Conservation (phyloP, 2,329 filamentous ascomycete genomes). For the Penicillium sp. region DNA sequence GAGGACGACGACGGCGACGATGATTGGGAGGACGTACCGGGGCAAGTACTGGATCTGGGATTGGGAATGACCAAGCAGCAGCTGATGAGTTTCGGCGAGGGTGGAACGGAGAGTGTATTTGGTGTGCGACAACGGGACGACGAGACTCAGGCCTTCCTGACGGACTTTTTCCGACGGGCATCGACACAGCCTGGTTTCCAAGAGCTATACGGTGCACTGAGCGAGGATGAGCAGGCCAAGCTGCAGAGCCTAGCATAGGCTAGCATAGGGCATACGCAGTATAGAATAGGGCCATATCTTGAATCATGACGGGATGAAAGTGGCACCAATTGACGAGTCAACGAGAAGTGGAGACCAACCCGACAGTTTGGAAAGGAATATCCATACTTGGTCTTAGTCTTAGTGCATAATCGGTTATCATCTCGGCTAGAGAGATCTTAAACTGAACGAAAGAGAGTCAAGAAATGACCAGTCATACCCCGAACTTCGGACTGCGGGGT, state of each 20-base stretch:
- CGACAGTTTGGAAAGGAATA: background rate
- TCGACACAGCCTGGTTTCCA: constrained; percentile 52
- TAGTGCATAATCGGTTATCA: too few relatives aligned
- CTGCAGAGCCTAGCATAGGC: constrained; percentile 32
- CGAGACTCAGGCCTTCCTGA: constrained; percentile 79
- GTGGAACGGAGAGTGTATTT: constrained; percentile 46
- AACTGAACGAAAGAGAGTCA: background rate
- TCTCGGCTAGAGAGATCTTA: background rate
- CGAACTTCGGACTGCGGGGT: constrained; percentile 7
- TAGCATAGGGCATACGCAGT: too few relatives aligned
- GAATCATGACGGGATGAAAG: background rate
- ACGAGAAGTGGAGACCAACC: background rate
- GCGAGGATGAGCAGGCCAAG: constrained; percentile 46
- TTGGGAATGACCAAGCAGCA: constrained; percentile 64
- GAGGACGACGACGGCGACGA: constrained; percentile 67
- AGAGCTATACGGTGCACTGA: constrained; percentile 52
- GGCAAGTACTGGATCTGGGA: constrained; percentile 71
- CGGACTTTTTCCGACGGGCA: constrained; percentile 67
- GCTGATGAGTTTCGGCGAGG: constrained; percentile 68
- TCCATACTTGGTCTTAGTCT: background rate
- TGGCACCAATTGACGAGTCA: background rate
- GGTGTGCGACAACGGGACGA: constrained; percentile 68
- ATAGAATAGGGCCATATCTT: too few relatives aligned
- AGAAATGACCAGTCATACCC: constrained; percentile 1
- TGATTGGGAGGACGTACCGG: constrained; percentile 82